These are phyloP conservation scores for Russula sp. DNA, from an alignment of 768 basidiomycete species.

Conservation along the genomic window DNA sequence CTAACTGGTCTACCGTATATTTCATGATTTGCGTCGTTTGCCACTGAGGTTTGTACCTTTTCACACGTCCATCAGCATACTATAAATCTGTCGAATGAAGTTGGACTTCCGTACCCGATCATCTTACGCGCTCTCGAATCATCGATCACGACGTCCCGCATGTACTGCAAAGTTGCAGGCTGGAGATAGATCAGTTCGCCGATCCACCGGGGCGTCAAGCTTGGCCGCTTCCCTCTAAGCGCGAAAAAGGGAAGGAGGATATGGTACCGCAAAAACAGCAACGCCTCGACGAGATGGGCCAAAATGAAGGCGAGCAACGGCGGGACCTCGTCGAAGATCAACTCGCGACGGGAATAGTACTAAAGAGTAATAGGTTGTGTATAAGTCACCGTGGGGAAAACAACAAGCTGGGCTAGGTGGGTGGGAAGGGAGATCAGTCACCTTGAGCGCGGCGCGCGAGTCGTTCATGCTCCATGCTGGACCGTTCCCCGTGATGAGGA, in stretches of 20 bases:
- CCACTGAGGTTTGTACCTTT: slow-evolving; percentile 32
- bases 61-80: background rate
- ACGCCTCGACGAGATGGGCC: slow-evolving; percentile 31
- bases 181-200: slow-evolving; percentile 32
- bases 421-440: slow-evolving; percentile 11
- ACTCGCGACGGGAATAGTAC: slow-evolving; percentile 30
- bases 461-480: slow-evolving; percentile 31
- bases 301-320: slow-evolving; percentile 31
- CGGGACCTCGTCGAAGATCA: slow-evolving; percentile 29
- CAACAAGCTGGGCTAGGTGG: background rate
- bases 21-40: slow-evolving; percentile 30
- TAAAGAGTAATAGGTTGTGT: background rate
- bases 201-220: slow-evolving; percentile 31
- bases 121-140: slow-evolving; percentile 33
- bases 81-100: background rate
- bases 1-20: slow-evolving; percentile 33
- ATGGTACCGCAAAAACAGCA: slow-evolving; percentile 32
- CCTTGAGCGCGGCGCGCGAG: slow-evolving; percentile 31
- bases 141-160: slow-evolving; percentile 31
- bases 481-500: slow-evolving; percentile 33
- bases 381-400: background rate
- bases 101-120: slow-evolving; percentile 26
- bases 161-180: slow-evolving; percentile 32
- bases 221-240: slow-evolving; percentile 22
- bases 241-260: slow-evolving; percentile 26